phyloP scores from a whole-genome alignment of 345 rosid species.

The Ailanthus altissimus region DNA sequence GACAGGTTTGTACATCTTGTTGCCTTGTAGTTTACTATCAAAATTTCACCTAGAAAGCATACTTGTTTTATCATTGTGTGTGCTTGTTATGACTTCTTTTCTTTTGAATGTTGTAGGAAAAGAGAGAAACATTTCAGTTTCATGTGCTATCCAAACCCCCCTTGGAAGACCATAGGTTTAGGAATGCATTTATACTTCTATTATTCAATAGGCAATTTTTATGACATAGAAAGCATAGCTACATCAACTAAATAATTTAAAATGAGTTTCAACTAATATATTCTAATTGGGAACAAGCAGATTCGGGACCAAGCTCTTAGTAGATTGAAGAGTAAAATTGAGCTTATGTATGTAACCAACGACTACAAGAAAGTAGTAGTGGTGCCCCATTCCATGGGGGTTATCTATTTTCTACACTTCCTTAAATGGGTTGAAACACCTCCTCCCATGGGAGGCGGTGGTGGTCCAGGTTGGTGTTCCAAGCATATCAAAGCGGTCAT shows the following conservation, averaged over 20 bases:
- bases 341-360: constrained; percentile 61
- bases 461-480: constrained; percentile 66
- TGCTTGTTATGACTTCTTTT: background rate
- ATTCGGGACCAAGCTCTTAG: constrained; percentile 69
- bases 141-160: background rate
- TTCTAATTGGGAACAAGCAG: constrained; percentile 41
- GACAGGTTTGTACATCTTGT: background rate
- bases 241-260: background rate
- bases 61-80: background rate
- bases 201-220: background rate
- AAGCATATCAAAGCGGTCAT: constrained; percentile 67
- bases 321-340: constrained; percentile 75
- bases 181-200: background rate
- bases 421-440: constrained; percentile 82
- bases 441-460: constrained; percentile 60
- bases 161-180: background rate
- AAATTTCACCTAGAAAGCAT: too few relatives aligned
- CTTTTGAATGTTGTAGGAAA: background rate
- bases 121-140: background rate
- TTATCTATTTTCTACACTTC: constrained; percentile 74
- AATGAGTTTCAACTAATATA: constrained; percentile 27
- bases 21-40: too few relatives aligned
- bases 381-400: constrained; percentile 87
- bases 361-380: constrained; percentile 71
- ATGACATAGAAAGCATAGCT: background rate